Base-by-base conservation (phyloP, 352 stramenopile species). In the Globisporangium alternatum region DNA sequence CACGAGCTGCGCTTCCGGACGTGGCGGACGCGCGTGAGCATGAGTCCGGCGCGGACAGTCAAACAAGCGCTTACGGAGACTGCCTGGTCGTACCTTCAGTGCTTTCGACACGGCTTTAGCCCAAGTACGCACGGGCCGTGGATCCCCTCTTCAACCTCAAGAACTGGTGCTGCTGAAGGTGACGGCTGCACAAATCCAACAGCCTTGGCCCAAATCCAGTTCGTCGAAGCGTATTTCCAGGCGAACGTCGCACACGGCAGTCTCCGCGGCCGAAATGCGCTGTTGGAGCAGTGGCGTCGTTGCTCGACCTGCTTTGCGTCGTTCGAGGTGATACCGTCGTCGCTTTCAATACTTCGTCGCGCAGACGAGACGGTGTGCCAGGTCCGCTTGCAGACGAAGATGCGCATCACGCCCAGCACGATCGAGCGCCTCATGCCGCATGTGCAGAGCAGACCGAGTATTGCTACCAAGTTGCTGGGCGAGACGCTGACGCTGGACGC, bases 251-350 rank as follows among this genome's bases (percentile, higher is more conserved):
- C 19, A 15, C 57, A 67, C 35, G 67, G 67, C 17, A 41, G 64
- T 9, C 22, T 66, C 13, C 45, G 49, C 13, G 70, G 67, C 0
- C 70, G 65, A 17, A 76, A 69, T 33, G 33, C 59, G n/a, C 68
- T 77, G 28, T 39, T 74, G 12, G 70, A 77, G 47, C 70, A 72
- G 37, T 77, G 70, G 70, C 58, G 54, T 5, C 63, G 63, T 13
- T 74, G 65, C 56, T 63, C 70, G 17, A 56, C 59, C 28, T 62
- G 43, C 41, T 74, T 76, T 53, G 35, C 44, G 13, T 51, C 60
- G 0, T 48, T 69, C 33, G 6, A 48, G 31, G 22, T 74, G 35
- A 41, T 44, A 3, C 64, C 70, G 12, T 60, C 48, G 7, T 68
- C 64, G 5, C 35, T 68, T 3, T 39, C 65, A 17, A 48, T 66